Evolutionary conservation across 768 basidiomycete genomes (phyloP), one percentile per base, ranked within the genome.

Genomic region (Boletellus ananas): DNA sequence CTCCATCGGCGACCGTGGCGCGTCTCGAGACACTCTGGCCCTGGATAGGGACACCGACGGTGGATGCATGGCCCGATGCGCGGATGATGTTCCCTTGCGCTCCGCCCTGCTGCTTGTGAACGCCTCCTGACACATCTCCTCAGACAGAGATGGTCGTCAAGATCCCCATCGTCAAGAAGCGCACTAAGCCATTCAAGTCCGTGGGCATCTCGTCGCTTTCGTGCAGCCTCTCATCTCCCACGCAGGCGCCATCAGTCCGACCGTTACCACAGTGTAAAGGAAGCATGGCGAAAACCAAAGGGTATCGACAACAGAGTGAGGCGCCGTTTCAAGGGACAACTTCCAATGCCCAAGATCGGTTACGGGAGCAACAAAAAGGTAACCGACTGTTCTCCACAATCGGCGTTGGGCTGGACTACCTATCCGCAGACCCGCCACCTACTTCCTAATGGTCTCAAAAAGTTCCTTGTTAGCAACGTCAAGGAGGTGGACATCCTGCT

Each of bases 231-330:
- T 69, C 34, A 54, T 35, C 12, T 50, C 43, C n/a, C 49, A 31
- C 48, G 27, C 69, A 92, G 90, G 81, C 91, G 95, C 74, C 95
- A 98, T 74, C 95, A 98, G 75, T 95, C 93, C 43, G 95, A 98
- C 77, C 89, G 95, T 68, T 98, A 96, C 79, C 83, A 90, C 71
- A 76, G 87, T 59, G 94, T 98, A 61, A 95, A 95, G 81, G 94
- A 96, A 79, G 79, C 90, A 79, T 99, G 96, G 96, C 83, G 96
- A 72, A 99, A 99, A 79, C 96, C 96, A 61, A 99, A 98, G 85
- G 96, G 95, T 91, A 98, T 97, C 64, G 95, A 98, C 72, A 98
- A 98, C 85, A 85, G 94, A 66, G 94, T 96, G 64, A 80, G 93
- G 70, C 83, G 90, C 61, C 85, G 90, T 65, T 93, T 92, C 80